Evolutionary conservation across 352 stramenopile species (phyloP).

Genomic region (Globisporangium acanthophoron): DNA sequence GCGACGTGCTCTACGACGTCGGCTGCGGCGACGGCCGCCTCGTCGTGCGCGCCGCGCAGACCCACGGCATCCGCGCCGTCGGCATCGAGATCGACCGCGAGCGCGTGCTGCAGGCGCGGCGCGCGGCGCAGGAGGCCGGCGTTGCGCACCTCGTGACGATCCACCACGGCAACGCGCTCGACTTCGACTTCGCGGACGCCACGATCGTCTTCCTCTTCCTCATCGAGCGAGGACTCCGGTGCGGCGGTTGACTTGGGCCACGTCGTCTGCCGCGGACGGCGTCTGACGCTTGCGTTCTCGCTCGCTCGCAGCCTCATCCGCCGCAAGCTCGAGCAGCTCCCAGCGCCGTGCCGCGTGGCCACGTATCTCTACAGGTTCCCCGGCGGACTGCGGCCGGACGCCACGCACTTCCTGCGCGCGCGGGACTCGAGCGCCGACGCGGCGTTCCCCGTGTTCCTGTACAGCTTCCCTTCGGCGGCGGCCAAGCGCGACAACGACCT

Average conservation of each 20-base stretch:
- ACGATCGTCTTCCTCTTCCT: constrained; percentile 81
- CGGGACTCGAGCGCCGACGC: constrained; percentile 34
- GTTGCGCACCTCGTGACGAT: constrained; percentile 59
- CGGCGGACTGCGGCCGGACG: constrained; percentile 20
- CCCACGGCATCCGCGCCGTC: constrained; percentile 42
- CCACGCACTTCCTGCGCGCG: constrained; percentile 41
- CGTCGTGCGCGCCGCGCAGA: constrained; percentile 48
- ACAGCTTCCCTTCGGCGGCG: constrained; percentile 36
- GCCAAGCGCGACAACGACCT: background rate
- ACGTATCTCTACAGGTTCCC: constrained; percentile 79
- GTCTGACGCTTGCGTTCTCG: background rate
- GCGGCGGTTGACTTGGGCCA: constrained; percentile 1
- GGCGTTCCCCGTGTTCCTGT: constrained; percentile 72
- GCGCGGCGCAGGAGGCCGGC: constrained; percentile 16
- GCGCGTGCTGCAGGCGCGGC: constrained; percentile 26
- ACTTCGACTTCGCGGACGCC: constrained; percentile 56
- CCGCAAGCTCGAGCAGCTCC: constrained; percentile 39
- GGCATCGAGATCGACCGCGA: constrained; percentile 64
- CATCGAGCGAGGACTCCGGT: constrained; percentile 66
- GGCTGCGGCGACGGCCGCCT: constrained; percentile 73
- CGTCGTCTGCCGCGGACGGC: too few species aligned
- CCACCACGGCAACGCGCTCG: constrained; percentile 61
- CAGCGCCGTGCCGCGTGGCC: constrained; percentile 40
- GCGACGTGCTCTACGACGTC: constrained; percentile 74
- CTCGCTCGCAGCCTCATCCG: constrained; percentile 36